Evolutionary conservation across 2,329 filamentous ascomycete species (phyloP).

Genomic region (Fusarium sp.): DNA sequence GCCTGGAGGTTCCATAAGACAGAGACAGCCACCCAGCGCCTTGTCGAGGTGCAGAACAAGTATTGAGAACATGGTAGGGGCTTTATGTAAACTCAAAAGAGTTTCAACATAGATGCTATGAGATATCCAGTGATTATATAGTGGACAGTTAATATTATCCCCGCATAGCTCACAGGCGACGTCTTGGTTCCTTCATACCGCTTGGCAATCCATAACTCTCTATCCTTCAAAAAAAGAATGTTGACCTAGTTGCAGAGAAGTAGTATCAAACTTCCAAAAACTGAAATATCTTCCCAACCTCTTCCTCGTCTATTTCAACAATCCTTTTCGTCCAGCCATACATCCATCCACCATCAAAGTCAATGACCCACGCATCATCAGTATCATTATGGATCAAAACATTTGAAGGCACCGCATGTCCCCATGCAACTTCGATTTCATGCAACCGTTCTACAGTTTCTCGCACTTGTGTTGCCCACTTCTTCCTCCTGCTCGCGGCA

Average conservation of each 20-base stretch:
- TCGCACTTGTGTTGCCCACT: not conserved
- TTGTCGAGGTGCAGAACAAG: not conserved
- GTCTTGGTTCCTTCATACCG: no score
- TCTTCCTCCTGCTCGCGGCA: not conserved
- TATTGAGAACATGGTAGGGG: not conserved
- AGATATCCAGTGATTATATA: not conserved
- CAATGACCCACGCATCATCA: not conserved
- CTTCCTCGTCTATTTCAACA: not conserved
- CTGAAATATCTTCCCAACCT: not conserved
- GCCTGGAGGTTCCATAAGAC: constrained; percentile 22
- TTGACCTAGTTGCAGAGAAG: no score
- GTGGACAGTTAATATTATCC: no score
- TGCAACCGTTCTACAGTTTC: not conserved
- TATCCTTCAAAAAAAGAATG: no score
- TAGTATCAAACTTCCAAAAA: not conserved
- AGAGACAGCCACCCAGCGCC: constrained; percentile 5
- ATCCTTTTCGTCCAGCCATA: not conserved
- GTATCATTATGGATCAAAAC: not conserved
- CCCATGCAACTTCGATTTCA: not conserved
- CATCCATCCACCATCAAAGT: not conserved
- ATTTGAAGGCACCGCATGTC: not conserved
- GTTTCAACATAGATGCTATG: no score
- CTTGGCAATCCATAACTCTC: no score
- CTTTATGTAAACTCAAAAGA: not conserved
- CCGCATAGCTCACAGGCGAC: no score